A percentile compares a stretch with the other conserved stretches of the same genome.
Conservation (phyloP, 495 filamentous ascomycete species). For the Tuber brumale region DNA sequence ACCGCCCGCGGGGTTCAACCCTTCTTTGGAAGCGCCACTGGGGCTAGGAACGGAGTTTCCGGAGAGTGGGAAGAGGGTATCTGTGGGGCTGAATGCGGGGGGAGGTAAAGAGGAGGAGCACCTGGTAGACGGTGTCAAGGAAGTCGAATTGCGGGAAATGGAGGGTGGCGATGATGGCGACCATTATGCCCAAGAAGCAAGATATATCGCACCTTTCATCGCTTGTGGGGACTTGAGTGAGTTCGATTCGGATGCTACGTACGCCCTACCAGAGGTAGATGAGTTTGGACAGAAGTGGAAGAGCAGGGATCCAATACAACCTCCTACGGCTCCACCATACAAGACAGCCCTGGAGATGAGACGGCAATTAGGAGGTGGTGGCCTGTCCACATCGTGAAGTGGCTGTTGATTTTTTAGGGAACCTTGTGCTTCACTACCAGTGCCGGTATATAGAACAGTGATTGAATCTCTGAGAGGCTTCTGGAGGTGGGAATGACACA, state of each 20-base stretch:
- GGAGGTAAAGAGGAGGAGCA: conserved; percentile 20
- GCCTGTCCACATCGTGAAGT: background rate
- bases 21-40: conserved; percentile 61
- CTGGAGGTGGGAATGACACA: background rate
- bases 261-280: conserved; percentile 62
- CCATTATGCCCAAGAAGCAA: conserved; percentile 42
- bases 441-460: background rate
- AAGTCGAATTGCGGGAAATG: conserved; percentile 46
- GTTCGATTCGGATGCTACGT: conserved; percentile 91
- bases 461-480: background rate
- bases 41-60: conserved; percentile 53
- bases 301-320: conserved; percentile 87
- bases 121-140: conserved; percentile 55
- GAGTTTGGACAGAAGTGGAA: conserved; percentile 53
- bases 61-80: conserved; percentile 44
- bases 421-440: background rate
- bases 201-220: conserved; percentile 90
- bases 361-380: conserved; percentile 22
- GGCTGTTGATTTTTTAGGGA: background rate
- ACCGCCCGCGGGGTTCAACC: conserved; percentile 56
- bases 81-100: conserved; percentile 42
- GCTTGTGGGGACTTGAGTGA: conserved; percentile 93
- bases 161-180: conserved; percentile 46
- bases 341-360: conserved; percentile 81
- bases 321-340: conserved; percentile 92